Base-by-base conservation (phyloP, 306 rosid genomes). In the Lablab purpureus region DNA sequence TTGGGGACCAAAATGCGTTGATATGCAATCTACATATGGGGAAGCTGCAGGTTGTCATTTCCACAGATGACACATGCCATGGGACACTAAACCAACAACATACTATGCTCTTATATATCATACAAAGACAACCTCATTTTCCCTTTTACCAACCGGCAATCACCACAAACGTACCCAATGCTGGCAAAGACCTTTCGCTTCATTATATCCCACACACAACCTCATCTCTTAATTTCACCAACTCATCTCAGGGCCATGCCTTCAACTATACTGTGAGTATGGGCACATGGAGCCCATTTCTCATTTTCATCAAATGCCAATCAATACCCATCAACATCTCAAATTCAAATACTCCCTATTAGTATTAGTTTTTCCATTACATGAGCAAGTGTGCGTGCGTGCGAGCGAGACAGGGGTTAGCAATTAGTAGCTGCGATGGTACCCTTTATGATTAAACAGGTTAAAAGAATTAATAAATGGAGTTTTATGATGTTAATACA, bases 11-110 rank as follows among this genome's bases (percentile, higher is more conserved):
- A 40, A 40, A 45, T 67, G 37, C 18, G 65, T 73, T 80, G 84
- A 43, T 43, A 54, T 43, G 30, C 13, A 41, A 30, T 3, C 8
- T 40, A 70, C n/a, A 64, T 34, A 71, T 51, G 51, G 43, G 25
- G 25, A 77, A 55, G 36, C 64, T 46, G 43, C 25, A 41, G 46
- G 76, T 19, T 60, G 8, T 27, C 30, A 70, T 60, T 49, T 76
- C 37, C 79, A 77, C 75, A 70, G 52, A 76, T 77, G 56, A 71
- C 85, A 77, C 85, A 82, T 82, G 82, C 47, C 63, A 82, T 77
- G 70, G 65, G 81, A 75, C 78, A 82, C 46, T 15, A 54, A 45
- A 45, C 10, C 36, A 49, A 37, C 10, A 49, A 41, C 68, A 60
- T 60, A 19, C 0, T 14, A 59, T 59, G 19, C 40, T 5, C 18